Percentiles rank a stretch among this genome's conserved stretches.
Conservation (phyloP, 192 early-diverging fungal species). For the Gamsiella multidivaricata region DNA sequence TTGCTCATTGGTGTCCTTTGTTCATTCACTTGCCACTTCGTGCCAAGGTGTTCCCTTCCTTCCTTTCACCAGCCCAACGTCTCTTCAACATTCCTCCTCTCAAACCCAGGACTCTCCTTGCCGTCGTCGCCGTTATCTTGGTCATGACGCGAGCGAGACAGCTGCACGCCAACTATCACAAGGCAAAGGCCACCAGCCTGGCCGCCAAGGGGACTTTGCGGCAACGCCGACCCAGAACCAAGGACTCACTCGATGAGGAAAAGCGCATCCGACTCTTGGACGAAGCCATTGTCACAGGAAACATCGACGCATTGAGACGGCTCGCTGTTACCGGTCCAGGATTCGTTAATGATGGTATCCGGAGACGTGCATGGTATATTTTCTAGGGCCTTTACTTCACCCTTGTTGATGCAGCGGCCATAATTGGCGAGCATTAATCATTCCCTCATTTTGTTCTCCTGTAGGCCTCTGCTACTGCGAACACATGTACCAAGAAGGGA, state of each 20-base stretch:
- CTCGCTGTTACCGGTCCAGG: constrained; percentile 51
- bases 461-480: constrained; percentile 60
- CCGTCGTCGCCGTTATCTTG: constrained; percentile 35
- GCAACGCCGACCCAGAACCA: constrained; percentile 30
- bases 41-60: too few relatives aligned
- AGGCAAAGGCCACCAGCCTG: constrained; percentile 9
- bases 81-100: constrained; percentile 45
- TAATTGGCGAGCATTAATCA: not conserved
- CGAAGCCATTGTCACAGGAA: constrained; percentile 53
- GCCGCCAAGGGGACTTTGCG: constrained; percentile 1
- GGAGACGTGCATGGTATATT: constrained; percentile 58
- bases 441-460: not conserved
- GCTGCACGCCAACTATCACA: constrained; percentile 20
- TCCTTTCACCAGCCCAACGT: not conserved
- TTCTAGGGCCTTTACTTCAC: too few relatives aligned
- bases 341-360: constrained; percentile 60
- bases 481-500: constrained; percentile 28
- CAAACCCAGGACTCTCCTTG: constrained; percentile 37
- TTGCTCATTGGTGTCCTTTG: not conserved
- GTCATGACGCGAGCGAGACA: constrained; percentile 47
- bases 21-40: too few relatives aligned
- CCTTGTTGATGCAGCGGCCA: too few relatives aligned
- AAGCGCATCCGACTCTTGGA: constrained; percentile 56
- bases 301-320: constrained; percentile 20
- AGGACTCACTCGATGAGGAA: constrained; percentile 35